Evolutionary conservation across 2,329 filamentous ascomycete genomes (phyloP).

Genomic region (Fusarium sp.): DNA sequence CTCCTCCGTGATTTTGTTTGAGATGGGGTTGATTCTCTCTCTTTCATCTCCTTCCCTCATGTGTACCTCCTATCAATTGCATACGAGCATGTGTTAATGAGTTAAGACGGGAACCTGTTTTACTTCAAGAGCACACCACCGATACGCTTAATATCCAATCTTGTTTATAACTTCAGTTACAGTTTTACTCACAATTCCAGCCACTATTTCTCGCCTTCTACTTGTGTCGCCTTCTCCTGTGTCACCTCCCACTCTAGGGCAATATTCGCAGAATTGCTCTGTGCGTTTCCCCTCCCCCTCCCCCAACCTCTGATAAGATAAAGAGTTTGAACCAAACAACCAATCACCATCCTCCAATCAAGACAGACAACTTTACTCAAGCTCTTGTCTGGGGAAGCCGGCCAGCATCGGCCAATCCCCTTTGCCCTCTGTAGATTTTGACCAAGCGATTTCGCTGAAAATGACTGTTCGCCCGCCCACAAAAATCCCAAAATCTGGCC

Average conservation of each 20-base stretch:
- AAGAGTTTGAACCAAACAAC: not conserved
- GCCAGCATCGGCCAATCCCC: not conserved
- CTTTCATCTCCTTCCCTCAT: slow-evolving; percentile 19
- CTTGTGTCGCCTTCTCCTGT: not conserved
- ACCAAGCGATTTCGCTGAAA: not conserved
- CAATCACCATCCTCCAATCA: slow-evolving; percentile 14
- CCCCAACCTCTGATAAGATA: slow-evolving; percentile 21
- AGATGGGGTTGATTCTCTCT: slow-evolving; percentile 23
- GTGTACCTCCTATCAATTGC: not conserved
- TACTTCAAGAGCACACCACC: not conserved
- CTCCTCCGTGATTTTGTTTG: slow-evolving; percentile 6
- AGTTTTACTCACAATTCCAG: not conserved
- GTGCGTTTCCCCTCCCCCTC: slow-evolving; percentile 14
- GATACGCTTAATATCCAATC: not conserved
- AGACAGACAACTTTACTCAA: not conserved
- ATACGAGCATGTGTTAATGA: not conserved
- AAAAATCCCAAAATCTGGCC: not conserved
- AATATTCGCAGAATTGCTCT: slow-evolving; percentile 19
- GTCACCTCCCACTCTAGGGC: not conserved
- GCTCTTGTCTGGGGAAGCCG: slow-evolving; percentile 8
- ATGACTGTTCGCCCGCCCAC: not conserved
- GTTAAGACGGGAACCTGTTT: not conserved
- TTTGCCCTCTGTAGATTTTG: not conserved
- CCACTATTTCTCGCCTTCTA: not conserved
- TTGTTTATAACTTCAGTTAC: not conserved